These are phyloP conservation scores for Plasmodium coatneyi DNA, from an alignment of 169 alveolate species.

Conservation along the genomic window DNA sequence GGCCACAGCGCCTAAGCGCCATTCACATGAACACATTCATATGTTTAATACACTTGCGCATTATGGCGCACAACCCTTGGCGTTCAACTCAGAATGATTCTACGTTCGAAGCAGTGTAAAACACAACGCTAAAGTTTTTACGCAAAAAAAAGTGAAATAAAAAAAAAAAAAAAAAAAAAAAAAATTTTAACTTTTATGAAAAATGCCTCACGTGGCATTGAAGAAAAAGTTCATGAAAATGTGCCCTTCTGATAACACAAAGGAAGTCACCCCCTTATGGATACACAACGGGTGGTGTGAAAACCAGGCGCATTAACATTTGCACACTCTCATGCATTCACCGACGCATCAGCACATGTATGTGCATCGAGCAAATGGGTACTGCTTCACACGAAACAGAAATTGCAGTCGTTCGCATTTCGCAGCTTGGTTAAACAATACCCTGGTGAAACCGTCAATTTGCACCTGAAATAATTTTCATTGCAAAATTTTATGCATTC, in stretches of 20 bases:
- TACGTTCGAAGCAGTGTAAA: not conserved
- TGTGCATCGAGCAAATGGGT: not conserved
- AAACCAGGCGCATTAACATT: not conserved
- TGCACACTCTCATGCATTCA: not conserved
- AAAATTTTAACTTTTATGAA: not conserved
- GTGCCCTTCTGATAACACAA: not conserved
- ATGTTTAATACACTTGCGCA: not conserved
- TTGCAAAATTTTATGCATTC: not conserved
- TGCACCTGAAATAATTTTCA: not conserved
- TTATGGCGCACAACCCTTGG: not conserved
- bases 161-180: not conserved
- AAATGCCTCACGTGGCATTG: not conserved
- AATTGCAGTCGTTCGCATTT: not conserved
- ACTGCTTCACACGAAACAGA: slow-evolving; percentile 18
- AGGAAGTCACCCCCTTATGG: not conserved
- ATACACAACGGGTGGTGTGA: not conserved
- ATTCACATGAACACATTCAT: not conserved
- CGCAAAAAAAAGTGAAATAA: not conserved
- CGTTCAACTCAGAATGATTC: not conserved
- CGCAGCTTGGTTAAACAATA: slow-evolving; percentile 3
- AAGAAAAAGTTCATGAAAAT: not conserved
- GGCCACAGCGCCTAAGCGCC: not conserved
- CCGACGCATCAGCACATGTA: not conserved
- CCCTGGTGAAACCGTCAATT: not conserved
- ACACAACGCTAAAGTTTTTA: not conserved